phyloP scores from a whole-genome alignment of 192 early-diverging fungal species.

The Coemansia sp. region DNA sequence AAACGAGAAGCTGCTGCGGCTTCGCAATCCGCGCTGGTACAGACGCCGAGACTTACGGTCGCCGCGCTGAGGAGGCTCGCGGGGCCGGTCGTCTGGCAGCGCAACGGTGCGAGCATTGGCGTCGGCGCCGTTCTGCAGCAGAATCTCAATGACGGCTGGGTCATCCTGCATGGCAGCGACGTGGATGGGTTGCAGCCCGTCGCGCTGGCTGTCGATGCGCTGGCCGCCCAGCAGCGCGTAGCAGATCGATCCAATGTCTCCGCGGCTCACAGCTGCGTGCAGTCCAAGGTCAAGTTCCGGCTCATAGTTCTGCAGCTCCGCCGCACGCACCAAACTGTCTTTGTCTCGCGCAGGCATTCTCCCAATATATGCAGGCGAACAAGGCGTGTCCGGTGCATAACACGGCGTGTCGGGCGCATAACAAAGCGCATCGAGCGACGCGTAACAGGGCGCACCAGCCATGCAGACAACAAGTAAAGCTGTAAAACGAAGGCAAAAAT shows the following conservation, averaged over 20 bases:
- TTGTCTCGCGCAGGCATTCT: slow-evolving; percentile 26
- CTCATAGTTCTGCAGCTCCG: neutral
- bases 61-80: neutral
- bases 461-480: slow-evolving; percentile 1
- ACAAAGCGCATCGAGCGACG: slow-evolving; percentile 10
- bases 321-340: slow-evolving; percentile 3
- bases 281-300: slow-evolving; percentile 32
- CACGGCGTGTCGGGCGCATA: no score
- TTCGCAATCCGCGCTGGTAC: slow-evolving; percentile 19
- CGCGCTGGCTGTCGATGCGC: slow-evolving; percentile 64
- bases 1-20: slow-evolving; percentile 42
- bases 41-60: slow-evolving; percentile 1
- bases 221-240: slow-evolving; percentile 58
- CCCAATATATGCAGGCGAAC: slow-evolving; percentile 1
- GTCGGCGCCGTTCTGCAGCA: slow-evolving; percentile 70
- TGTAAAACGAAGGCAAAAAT: neutral
- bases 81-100: neutral
- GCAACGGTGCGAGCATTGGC: slow-evolving; percentile 59
- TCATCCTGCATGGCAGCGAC: slow-evolving; percentile 64
- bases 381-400: neutral
- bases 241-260: slow-evolving; percentile 47
- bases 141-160: slow-evolving; percentile 61
- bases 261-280: slow-evolving; percentile 37
- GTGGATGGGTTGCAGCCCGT: slow-evolving; percentile 69
- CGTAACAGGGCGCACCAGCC: slow-evolving; percentile 12